Evolutionary conservation across 306 rosid species (phyloP).

Genomic region (Pyrus communis): DNA sequence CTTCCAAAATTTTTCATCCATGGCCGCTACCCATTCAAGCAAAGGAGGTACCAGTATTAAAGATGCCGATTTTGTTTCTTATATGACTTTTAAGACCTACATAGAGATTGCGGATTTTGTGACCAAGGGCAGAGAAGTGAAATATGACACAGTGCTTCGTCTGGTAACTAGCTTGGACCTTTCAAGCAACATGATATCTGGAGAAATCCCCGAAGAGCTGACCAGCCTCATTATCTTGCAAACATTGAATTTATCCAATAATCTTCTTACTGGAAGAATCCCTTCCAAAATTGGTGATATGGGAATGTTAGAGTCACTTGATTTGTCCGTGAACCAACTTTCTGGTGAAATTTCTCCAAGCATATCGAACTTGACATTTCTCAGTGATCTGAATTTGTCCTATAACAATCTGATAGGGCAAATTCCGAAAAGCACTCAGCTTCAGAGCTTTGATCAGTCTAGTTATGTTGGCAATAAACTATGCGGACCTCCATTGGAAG

Average conservation of each 20-base stretch:
- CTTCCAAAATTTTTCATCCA: too few species aligned
- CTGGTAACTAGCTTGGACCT: not conserved
- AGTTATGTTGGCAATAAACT: not conserved
- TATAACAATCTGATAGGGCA: not conserved
- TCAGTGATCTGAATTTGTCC: not conserved
- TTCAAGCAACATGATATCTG: not conserved
- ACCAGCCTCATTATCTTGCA: not conserved
- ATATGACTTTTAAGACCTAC: too few species aligned
- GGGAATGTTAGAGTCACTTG: not conserved
- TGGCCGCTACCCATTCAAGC: not conserved
- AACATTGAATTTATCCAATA: not conserved
- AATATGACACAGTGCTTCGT: not conserved
- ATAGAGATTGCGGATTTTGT: not conserved
- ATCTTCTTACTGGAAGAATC: not conserved
- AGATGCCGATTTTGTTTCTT: too few species aligned
- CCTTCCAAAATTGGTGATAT: not conserved
- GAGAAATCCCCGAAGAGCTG: not conserved
- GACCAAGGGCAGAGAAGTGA: not conserved
- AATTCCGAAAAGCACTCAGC: not conserved
- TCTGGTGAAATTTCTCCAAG: not conserved
- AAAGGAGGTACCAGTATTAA: accelerated
- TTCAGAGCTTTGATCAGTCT: not conserved
- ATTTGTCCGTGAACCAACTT: conserved; percentile 1
- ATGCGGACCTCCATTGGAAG: not conserved
- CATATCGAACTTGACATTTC: not conserved